Conservation (phyloP, 805 yeast genomes). For the Pichia ethanolica region DNA sequence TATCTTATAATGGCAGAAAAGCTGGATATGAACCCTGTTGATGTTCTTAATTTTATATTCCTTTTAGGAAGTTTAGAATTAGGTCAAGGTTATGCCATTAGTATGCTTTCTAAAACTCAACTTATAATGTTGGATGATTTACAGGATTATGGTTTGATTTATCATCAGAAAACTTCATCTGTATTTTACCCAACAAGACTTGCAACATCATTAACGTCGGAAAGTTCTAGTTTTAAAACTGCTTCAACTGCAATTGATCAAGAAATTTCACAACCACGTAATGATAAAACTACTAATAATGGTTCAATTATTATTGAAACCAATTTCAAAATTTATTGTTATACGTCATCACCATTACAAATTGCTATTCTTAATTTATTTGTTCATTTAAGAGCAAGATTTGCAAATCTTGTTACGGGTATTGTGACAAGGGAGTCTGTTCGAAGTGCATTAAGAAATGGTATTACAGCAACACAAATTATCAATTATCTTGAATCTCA, state of each 20-base stretch:
- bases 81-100: constrained; percentile 75
- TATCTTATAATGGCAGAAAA: constrained; percentile 80
- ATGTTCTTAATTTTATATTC: constrained; percentile 87
- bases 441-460: constrained; percentile 72
- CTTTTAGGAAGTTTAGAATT: constrained; percentile 88
- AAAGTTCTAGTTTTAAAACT: constrained; percentile 59
- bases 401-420: constrained; percentile 89
- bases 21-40: constrained; percentile 90
- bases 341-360: constrained; percentile 89
- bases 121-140: constrained; percentile 80
- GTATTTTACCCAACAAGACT: constrained; percentile 85
- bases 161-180: constrained; percentile 40
- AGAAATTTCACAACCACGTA: constrained; percentile 36
- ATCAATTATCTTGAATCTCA: constrained; percentile 82
- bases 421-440: constrained; percentile 89
- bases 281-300: constrained; percentile 13
- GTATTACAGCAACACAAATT: constrained; percentile 93
- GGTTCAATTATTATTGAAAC: constrained; percentile 90
- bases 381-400: constrained; percentile 77
- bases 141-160: constrained; percentile 85
- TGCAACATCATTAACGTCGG: constrained; percentile 86
- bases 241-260: constrained; percentile 73
- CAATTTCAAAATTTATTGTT: constrained; percentile 86
- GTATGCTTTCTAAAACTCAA: constrained; percentile 72
- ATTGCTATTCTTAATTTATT: constrained; percentile 87